Evolutionary conservation across 1,284 basidiomycete species (phyloP), one percentile per base, ranked within the genome.

Genomic region (Cryptococcus deneoformans): DNA sequence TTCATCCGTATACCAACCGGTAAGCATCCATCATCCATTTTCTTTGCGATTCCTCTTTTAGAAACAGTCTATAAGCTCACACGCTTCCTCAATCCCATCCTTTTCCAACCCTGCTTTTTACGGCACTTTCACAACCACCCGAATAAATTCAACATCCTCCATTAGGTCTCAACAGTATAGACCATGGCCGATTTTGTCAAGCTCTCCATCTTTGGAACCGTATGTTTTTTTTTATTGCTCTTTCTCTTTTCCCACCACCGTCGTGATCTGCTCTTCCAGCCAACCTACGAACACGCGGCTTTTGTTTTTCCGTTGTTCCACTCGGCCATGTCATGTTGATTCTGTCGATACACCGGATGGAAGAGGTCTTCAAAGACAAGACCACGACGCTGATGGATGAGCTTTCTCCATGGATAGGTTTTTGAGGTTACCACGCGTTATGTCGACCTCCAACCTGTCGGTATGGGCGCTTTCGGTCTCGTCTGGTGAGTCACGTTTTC

Each of bases 361-460:
- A 29, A 5, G 29, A 29, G 29, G 5, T 29, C 29, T 29, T 3
- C 5, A 29, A 29, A 29, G 29, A 5, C 11, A 42, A 24, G n/a
- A 7, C 14, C 14, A 44, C 46, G 8, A 11, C 34, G 53, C 52
- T 57, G 50, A 46, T 29, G 29, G 29, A 29, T 29, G 29, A 5
- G 29, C 29, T 29, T 29, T 29, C 29, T 29, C 50, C 20, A 48
- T 20, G 10, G 14, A 60, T 61, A 75, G 73, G 76, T 39, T 79
- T 58, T 73, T 59, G 78, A 97, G 87, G 93, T 97, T 54, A 96
- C 93, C 16, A 96, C 92, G 58, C 86, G 95, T 71, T 99, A 99
- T 90, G 90, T 96, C 76, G 95, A 99, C 82, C 87, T 99, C 29
- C 96, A 99, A 77, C 95, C 95, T n/a, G 95, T 99, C 49, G 96